phyloP scores from a whole-genome alignment of 805 yeast species.

The Clavispora fructus region DNA sequence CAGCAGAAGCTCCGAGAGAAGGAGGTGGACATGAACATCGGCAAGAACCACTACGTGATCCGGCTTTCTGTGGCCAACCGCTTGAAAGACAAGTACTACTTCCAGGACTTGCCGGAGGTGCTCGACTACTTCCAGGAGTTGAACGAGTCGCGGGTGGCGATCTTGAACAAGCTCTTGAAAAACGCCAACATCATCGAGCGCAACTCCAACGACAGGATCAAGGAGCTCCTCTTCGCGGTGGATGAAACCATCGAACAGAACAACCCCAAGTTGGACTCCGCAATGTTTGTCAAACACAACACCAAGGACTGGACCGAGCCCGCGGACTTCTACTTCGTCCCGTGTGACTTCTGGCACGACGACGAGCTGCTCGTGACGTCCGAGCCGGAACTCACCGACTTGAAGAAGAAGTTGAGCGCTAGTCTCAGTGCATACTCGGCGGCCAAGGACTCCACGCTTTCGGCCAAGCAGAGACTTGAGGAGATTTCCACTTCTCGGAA shows the following conservation, averaged over 20 bases:
- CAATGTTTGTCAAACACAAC: conserved; percentile 92
- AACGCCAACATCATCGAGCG: conserved; percentile 59
- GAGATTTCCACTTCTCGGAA: conserved; percentile 34
- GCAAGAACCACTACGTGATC: conserved; percentile 80
- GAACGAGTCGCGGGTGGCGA: conserved; percentile 70
- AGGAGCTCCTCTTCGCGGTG: conserved; percentile 47
- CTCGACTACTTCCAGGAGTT: conserved; percentile 80
- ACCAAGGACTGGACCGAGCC: conserved; percentile 76
- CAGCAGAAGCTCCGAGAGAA: conserved; percentile 53
- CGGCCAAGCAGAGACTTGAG: conserved; percentile 48
- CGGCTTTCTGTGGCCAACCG: conserved; percentile 82
- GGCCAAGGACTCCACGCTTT: conserved; percentile 38
- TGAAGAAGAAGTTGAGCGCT: conserved; percentile 47
- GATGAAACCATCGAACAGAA: conserved; percentile 62
- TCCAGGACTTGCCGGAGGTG: conserved; percentile 89
- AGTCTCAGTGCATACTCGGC: conserved; percentile 34
- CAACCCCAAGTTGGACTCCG: conserved; percentile 67
- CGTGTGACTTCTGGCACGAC: conserved; percentile 95
- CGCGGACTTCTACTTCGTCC: conserved; percentile 74
- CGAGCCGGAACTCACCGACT: conserved; percentile 51
- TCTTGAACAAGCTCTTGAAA: conserved; percentile 64
- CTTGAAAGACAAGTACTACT: conserved; percentile 84
- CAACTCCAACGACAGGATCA: conserved; percentile 38
- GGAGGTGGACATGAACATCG: conserved; percentile 75
- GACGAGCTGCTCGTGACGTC: conserved; percentile 68